Evolutionary conservation across 2,329 filamentous ascomycete species (phyloP), one percentile per base, ranked within the genome.

Genomic region (Ceratocystis albifundus): DNA sequence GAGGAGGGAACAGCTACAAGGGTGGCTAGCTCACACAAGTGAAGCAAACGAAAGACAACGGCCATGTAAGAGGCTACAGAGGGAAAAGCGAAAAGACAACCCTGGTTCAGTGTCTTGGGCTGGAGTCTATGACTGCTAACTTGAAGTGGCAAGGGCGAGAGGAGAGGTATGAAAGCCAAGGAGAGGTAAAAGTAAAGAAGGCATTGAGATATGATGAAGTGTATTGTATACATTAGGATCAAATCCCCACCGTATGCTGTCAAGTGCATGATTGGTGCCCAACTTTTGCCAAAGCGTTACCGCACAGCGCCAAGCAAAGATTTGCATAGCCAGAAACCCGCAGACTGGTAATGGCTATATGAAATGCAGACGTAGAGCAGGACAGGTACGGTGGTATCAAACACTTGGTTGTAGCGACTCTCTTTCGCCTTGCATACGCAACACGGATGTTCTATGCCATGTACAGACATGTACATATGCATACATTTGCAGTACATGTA

Each of bases 241-340:
- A 32, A 30, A 57, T 30, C 53, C 20, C 53, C n/a, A 50, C 20
- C 20, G 48, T 50, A 30, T 57, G 53, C 48, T 50, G 53, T 32
- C 53, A 32, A 28, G n/a, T 57, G 53, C 53, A 57, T 57, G 53
- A 57, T 57, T 57, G 53, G 53, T 57, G 53, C 53, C 53, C 53
- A 57, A 57, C 22, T 57, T 32, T 28, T 57, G 22, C 53, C 22
- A 57, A 57, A 57, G 53, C 28, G 28, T 22, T 28, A 22, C n/a
- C 22, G 28, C 53, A 57, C 53, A 15, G 53, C 53, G 17, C 53
- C 36, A 41, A 10, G 53, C 25, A 30, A 6, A 28, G 10, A 57
- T 32, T 57, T 57, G 25, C 53, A 57, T 57, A 2, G 28, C 53
- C 53, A 57, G 36, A 41, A 17, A 28, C 53, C 53, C 53, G 53